Base-by-base conservation (phyloP, 768 basidiomycete species). In the Daedaleopsis nitida region DNA sequence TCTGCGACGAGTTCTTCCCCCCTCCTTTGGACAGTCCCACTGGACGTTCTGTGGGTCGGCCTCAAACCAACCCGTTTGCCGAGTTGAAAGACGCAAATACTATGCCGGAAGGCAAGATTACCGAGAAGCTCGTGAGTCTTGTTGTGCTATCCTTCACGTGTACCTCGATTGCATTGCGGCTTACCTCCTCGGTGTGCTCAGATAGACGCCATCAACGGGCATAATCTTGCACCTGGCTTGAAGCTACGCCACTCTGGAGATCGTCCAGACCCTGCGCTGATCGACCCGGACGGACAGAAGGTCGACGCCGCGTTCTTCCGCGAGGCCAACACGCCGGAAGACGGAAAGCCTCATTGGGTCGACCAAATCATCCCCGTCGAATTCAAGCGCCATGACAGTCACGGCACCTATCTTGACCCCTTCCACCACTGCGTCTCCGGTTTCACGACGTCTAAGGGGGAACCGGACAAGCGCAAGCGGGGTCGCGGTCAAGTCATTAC, bases 311-410 rank as follows among this genome's bases (percentile, higher is more conserved):
- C 19, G 27, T 7, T 32, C 27, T 32, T 32, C 27, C 27, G 27
- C 27, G 7, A 32, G 0, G 17, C 23, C 1, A 1, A 21, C 34
- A 19, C 45, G 1, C 51, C 60, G 1, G 48, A 9, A 19, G 60
- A 61, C 19, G 60, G 49, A 1, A 27, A 34, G n/a, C 55, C 60
- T 6, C 60, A 61, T 27, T 62, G 61, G 61, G 34, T 37, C 3
- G 61, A 62, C n/a, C 61, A 62, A 32, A 4, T 58, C 2, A 45
- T 62, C 27, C 14, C 56, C 8, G 45, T 57, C 19, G 56, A 62
- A 52, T 54, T 62, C 52, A 62, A 55, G 24, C 14, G 27, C 17
- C 9, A 3, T 13, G 23, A 27, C 8, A 23, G 44, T 27, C 44
- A 24, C 8, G 37, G 27, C 7, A 32, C 27, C 27, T 7, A 3